Base-by-base conservation (phyloP, 1,284 basidiomycete genomes). In the Coriolopsis trogii region DNA sequence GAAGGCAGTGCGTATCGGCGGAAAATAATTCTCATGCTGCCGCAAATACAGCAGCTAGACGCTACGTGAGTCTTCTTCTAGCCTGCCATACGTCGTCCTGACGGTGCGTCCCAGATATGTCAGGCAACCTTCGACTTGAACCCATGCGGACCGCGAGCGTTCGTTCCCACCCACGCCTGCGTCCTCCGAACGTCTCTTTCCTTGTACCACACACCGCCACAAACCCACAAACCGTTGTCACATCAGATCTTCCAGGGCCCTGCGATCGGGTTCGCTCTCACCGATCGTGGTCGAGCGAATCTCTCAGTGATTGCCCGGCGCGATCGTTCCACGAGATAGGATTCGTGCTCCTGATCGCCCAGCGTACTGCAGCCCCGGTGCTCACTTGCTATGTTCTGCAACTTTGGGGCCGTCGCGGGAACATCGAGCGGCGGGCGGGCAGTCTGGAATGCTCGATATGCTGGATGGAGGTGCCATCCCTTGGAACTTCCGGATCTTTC, bases 31-130 rank as follows among this genome's bases (percentile, higher is more conserved):
- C 73, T 98, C 36, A 84, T 87, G 4, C 73, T 98, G 16, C 95
- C 95, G 0, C 93, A 97, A 66, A 71, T 98, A 51, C 83, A 83
- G 64, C 97, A 99, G 73, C 89, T 99, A 51, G 96, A 99, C 72
- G 96, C 96, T 25, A 96, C 92, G 87, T 96, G 64, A 63, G 91
- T 81, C 25, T 7, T 3, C 4, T 15, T 23, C 26, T 2, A 18
- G 21, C 10, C 16, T 12, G 1, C 10, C 3, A 21, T 26, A 4
- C 18, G 9, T 1, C 16, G 4, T 10, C 10, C 46, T 54, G n/a
- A 49, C 16, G 1, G 15, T 20, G n/a, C 28, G 30, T 23, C 10
- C 3, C 46, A 63, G 62, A 6, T 62, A 49, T n/a, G 59, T 61
- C 25, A 61, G 52, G 40, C 56, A 53, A 29, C 18, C 31, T n/a